phyloP scores from a whole-genome alignment of 208 protist genomes.

The Novymonas esmeraldas region DNA sequence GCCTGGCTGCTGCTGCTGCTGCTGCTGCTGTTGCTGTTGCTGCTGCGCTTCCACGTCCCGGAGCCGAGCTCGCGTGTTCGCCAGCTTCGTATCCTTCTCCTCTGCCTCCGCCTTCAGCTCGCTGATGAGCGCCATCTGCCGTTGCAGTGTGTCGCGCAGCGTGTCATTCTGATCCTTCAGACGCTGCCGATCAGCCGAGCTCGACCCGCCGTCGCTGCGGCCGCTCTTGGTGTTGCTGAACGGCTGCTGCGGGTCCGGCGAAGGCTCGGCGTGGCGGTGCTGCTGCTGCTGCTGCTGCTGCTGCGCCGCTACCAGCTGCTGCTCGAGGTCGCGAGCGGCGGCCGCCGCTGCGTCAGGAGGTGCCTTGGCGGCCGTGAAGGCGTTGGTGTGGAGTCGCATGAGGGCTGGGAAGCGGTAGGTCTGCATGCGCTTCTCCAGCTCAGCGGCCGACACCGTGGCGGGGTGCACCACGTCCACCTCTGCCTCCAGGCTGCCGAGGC shows the following conservation, averaged over 20 bases:
- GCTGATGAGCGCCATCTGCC: slow-evolving; percentile 17
- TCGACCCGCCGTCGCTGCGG: background rate
- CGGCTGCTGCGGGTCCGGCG: slow-evolving; percentile 27
- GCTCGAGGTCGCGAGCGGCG: slow-evolving; percentile 31
- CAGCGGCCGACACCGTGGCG: slow-evolving; percentile 25
- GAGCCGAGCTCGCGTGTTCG: background rate
- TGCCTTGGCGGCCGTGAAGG: slow-evolving; percentile 32
- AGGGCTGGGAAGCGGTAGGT: slow-evolving; percentile 46
- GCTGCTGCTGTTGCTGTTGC: slow-evolving; percentile 11
- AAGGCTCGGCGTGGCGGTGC: slow-evolving; percentile 14
- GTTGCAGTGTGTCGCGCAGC: slow-evolving; percentile 25
- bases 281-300: slow-evolving; percentile 14
- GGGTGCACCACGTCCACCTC: slow-evolving; percentile 51
- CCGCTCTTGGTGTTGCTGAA: background rate
- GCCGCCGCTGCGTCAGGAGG: slow-evolving; percentile 47
- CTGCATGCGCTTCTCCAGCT: slow-evolving; percentile 47
- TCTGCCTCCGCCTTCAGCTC: slow-evolving; percentile 18
- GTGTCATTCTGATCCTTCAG: slow-evolving; percentile 38
- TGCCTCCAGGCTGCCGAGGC: slow-evolving; percentile 31
- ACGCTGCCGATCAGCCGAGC: slow-evolving; percentile 10
- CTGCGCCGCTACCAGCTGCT: slow-evolving; percentile 33
- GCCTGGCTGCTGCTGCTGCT: slow-evolving; percentile 2
- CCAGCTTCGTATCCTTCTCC: slow-evolving; percentile 15
- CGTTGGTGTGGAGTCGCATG: slow-evolving; percentile 34
- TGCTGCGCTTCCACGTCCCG: slow-evolving; percentile 2